These are phyloP conservation scores for Solanum paucissectum DNA, from an alignment of 257 asterid genomes.

Conservation along the genomic window DNA sequence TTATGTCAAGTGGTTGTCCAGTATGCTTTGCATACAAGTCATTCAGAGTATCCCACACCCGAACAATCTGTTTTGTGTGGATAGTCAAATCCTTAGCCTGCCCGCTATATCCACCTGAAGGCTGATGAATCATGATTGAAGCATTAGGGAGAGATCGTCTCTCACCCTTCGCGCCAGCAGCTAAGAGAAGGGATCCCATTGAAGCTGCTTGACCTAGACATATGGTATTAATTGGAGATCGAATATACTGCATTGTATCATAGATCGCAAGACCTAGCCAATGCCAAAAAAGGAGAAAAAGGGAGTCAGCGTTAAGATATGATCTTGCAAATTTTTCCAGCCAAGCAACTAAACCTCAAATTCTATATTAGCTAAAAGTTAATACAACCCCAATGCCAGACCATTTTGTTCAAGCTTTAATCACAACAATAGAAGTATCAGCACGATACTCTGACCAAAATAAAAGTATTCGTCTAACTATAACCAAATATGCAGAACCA, in stretches of 20 bases:
- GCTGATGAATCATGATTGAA: constrained; percentile 87
- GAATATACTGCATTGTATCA: constrained; percentile 90
- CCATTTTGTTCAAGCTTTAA: neutral
- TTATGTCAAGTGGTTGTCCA: constrained; percentile 54
- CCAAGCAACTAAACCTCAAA: neutral
- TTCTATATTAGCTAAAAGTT: neutral
- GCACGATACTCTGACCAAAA: neutral
- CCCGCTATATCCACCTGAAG: constrained; percentile 89
- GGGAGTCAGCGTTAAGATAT: neutral
- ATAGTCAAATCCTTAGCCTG: constrained; percentile 87
- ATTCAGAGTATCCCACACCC: constrained; percentile 73
- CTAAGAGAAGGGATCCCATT: constrained; percentile 91
- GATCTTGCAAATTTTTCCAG: neutral
- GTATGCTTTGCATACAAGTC: constrained; percentile 48
- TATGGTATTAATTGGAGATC: constrained; percentile 78
- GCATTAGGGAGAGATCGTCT: constrained; percentile 88
- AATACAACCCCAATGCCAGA: neutral
- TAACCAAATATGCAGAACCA: neutral
- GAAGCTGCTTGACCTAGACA: constrained; percentile 99
- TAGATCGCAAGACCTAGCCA: constrained; percentile 83
- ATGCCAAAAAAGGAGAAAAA: neutral
- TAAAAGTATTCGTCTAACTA: neutral
- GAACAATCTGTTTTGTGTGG: constrained; percentile 80
- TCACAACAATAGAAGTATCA: neutral
- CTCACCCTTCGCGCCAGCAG: constrained; percentile 94